Base-by-base conservation (phyloP, 164 flowering plant species). In the Tetracentron sinense region DNA sequence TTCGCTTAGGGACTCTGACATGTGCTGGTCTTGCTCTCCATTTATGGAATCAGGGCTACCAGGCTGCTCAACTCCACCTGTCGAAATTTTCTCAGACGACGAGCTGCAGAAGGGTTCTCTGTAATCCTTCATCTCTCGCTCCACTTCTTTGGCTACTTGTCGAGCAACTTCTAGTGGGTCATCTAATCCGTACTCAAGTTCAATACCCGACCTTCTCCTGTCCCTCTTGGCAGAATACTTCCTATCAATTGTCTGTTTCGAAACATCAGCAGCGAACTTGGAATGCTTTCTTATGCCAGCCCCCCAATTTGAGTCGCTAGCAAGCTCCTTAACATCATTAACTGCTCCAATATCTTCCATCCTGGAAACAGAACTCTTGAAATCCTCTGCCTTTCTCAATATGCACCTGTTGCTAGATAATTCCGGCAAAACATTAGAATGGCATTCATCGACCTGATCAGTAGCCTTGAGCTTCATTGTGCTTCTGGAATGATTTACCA, bases 91-190 rank as follows among this genome's bases (percentile, higher is more conserved):
- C 63, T 82, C 92, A n/a, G n/a, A n/a, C 6, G 87, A 79, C 47
- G 86, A 78, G 74, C 83, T 79, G 70, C 83, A 75, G 20, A 78
- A 78, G 21, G 75, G 83, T 62, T 82, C 91, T 67, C 75, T 70
- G 60, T 69, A 73, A 64, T 78, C 84, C 22, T 63, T 82, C 47
- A 85, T 83, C 70, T 89, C 87, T 66, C 83, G 76, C 72, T 79
- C 92, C 33, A 85, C 93, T 76, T 85, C 89, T 60, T 79, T 81
- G 28, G 93, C 96, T 63, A 91, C 97, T 62, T 79, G 81, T 49
- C 89, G 66, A 71, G 96, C 96, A 62, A 88, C 79, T 74, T 94
- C 92, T 67, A 92, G 66, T 23, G 99, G 85, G 76, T 91, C 97
- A 62, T 82, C 81, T 14, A n/a, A n/a, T n/a, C 86, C 93, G 78